A percentile compares a stretch with the other conserved stretches of the same genome.
phyloP scores from a whole-genome alignment of 78 protist species.

The Emiliania huxleyi region DNA sequence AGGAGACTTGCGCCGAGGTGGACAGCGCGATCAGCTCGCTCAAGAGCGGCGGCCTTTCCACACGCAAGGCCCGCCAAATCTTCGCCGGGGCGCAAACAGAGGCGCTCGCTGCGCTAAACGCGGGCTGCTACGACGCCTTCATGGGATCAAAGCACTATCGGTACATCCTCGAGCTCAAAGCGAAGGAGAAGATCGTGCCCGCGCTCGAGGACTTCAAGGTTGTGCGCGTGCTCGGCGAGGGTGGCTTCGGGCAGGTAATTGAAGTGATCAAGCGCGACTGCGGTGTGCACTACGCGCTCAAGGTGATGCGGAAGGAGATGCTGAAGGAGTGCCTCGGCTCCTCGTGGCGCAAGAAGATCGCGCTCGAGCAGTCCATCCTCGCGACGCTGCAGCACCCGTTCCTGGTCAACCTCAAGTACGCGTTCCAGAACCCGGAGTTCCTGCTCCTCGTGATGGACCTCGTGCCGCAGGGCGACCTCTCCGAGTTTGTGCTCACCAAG shows the following conservation, averaged over 20 bases:
- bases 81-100: neutral
- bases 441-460: conserved; percentile 22
- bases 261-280: conserved; percentile 28
- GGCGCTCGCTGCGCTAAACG: neutral
- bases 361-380: neutral
- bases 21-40: no score
- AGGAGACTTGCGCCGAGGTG: no score
- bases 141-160: neutral
- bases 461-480: neutral
- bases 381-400: neutral
- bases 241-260: conserved; percentile 20
- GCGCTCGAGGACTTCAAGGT: neutral
- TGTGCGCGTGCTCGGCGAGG: conserved; percentile 15
- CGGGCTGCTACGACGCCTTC: neutral
- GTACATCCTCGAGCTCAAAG: conserved; percentile 9
- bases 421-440: conserved; percentile 28
- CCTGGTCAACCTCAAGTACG: conserved; percentile 19
- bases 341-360: conserved; percentile 5
- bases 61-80: neutral
- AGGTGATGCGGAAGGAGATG: conserved; percentile 23
- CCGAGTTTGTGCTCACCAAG: conserved; percentile 18
- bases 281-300: conserved; percentile 19
- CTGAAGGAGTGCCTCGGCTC: neutral
- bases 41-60: no score
- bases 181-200: neutral